A percentile compares a stretch with the other conserved stretches of the same genome.
These are phyloP conservation scores for Fomes fomentarius DNA, from an alignment of 1,284 basidiomycete species.

Conservation along the genomic window DNA sequence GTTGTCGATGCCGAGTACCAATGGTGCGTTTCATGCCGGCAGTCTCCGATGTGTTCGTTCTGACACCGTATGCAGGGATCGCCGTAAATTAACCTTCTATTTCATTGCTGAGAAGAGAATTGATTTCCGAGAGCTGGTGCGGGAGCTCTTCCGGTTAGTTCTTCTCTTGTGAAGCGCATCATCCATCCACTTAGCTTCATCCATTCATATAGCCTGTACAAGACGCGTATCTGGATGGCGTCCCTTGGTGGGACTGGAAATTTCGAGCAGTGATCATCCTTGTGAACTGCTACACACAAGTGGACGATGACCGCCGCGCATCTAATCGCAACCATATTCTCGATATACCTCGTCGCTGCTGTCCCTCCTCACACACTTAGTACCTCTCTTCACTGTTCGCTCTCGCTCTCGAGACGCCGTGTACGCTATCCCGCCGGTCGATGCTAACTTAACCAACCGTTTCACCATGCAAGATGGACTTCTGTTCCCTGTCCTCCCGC, in stretches of 20 bases:
- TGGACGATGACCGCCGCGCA: background rate
- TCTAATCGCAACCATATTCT: background rate
- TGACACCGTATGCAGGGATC: slow-evolving; percentile 64
- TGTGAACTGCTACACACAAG: background rate
- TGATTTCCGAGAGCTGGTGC: slow-evolving; percentile 95
- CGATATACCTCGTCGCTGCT: background rate
- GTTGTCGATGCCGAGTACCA: slow-evolving; percentile 98
- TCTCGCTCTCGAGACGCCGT: slow-evolving; percentile 4
- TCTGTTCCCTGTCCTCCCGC: background rate
- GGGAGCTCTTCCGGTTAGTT: slow-evolving; percentile 84
- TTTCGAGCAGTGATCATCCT: slow-evolving; percentile 30
- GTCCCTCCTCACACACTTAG: background rate
- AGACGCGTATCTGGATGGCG: slow-evolving; percentile 83
- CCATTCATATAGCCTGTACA: slow-evolving; percentile 60
- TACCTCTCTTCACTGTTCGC: background rate
- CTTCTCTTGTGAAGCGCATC: background rate
- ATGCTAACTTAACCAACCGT: slow-evolving; percentile 8
- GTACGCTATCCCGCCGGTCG: slow-evolving; percentile 13
- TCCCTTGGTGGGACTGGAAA: slow-evolving; percentile 42
- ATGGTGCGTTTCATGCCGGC: slow-evolving; percentile 59
- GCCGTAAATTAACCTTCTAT: slow-evolving; percentile 97
- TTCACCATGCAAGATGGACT: slow-evolving; percentile 2
- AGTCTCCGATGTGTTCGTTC: background rate
- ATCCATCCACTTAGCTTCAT: slow-evolving; percentile 2
- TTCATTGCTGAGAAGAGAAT: slow-evolving; percentile 95